Evolutionary conservation across 2,329 filamentous ascomycete genomes (phyloP).

Genomic region (Fusarium penzigii): DNA sequence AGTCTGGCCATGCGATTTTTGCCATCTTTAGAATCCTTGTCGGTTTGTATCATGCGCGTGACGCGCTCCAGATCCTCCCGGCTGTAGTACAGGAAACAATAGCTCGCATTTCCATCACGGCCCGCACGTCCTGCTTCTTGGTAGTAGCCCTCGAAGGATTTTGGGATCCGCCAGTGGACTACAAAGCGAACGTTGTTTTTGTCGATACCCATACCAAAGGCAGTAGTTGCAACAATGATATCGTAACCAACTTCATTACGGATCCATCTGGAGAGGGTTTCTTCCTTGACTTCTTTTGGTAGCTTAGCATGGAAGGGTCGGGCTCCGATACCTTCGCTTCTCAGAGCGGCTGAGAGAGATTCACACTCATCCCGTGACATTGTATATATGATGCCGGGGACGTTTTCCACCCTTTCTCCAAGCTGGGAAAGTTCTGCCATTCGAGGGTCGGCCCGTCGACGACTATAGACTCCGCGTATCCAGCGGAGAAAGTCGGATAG

Average conservation of each 20-base stretch:
- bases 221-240: slow-evolving; percentile 91
- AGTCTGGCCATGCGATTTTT: slow-evolving; percentile 52
- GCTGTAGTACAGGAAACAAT: slow-evolving; percentile 89
- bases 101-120: slow-evolving; percentile 81
- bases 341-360: slow-evolving; percentile 64
- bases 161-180: slow-evolving; percentile 90
- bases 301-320: slow-evolving; percentile 73
- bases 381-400: slow-evolving; percentile 80
- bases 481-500: slow-evolving; percentile 75
- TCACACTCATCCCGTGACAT: slow-evolving; percentile 76
- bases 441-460: slow-evolving; percentile 62
- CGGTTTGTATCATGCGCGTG: slow-evolving; percentile 54
- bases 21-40: slow-evolving; percentile 37
- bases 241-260: slow-evolving; percentile 76
- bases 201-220: slow-evolving; percentile 98
- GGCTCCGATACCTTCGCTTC: slow-evolving; percentile 70
- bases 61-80: slow-evolving; percentile 82
- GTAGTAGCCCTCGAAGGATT: slow-evolving; percentile 94
- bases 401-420: slow-evolving; percentile 60
- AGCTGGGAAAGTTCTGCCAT: slow-evolving; percentile 56
- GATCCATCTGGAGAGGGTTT: slow-evolving; percentile 72
- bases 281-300: slow-evolving; percentile 66
- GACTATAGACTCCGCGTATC: slow-evolving; percentile 71
- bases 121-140: slow-evolving; percentile 93
- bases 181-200: slow-evolving; percentile 95